These are phyloP conservation scores for Tetrahymena thermophila DNA, from an alignment of 73 alveolate species.

Conservation along the genomic window DNA sequence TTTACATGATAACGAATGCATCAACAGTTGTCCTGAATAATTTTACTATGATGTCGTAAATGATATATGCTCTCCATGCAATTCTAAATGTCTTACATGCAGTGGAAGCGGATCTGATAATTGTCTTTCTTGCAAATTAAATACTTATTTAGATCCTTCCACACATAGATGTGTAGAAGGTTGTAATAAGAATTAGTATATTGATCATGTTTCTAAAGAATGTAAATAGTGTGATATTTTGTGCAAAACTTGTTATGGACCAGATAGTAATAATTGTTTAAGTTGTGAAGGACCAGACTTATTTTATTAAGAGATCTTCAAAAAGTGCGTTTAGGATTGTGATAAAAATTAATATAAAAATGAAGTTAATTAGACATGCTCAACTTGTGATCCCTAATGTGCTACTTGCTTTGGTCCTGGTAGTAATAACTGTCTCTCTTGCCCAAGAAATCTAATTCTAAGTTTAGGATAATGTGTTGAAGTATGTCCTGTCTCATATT, in stretches of 20 bases:
- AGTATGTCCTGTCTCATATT: not conserved
- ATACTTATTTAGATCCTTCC: not conserved
- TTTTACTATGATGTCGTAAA: not conserved
- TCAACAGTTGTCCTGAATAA: not conserved
- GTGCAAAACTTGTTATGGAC: not conserved
- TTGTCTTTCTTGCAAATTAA: not conserved
- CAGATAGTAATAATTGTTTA: not conserved
- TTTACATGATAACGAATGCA: not conserved
- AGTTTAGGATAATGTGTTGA: not conserved
- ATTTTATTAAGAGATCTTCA: not conserved
- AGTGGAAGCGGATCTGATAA: not conserved
- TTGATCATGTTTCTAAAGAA: no score
- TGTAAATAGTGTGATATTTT: not conserved
- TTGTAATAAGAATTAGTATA: not conserved
- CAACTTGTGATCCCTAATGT: not conserved
- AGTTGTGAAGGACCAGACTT: not conserved
- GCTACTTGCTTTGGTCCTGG: not conserved
- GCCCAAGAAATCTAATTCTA: not conserved
- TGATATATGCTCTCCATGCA: not conserved
- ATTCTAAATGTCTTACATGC: not conserved
- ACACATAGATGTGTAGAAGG: not conserved
- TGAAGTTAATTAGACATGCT: not conserved
- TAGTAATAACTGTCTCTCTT: not conserved
- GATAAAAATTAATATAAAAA: not conserved
- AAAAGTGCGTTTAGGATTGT: not conserved